Percentiles rank a stretch among this genome's conserved stretches.
Conservation (phyloP, 371 early-diverging fungal species). For the Zychaea mexicana region DNA sequence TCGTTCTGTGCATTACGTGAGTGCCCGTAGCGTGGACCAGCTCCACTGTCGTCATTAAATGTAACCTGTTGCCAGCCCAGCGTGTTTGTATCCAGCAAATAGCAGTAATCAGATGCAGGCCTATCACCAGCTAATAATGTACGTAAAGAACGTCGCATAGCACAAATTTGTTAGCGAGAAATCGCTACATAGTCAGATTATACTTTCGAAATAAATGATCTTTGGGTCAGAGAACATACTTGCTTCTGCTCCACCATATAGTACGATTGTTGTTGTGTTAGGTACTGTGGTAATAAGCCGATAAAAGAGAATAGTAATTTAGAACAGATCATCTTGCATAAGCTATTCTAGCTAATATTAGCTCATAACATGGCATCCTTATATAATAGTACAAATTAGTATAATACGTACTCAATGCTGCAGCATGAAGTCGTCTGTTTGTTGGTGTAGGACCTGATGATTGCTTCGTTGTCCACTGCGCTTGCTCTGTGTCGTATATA, state of each 20-base stretch:
- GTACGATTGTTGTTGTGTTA: background rate
- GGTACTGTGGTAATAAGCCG: too few relatives aligned
- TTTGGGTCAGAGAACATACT: too few relatives aligned
- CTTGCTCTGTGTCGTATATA: background rate
- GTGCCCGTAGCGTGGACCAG: constrained; percentile 15
- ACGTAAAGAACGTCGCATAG: too few relatives aligned
- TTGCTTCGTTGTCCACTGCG: background rate
- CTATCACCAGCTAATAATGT: background rate
- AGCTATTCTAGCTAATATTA: too few relatives aligned
- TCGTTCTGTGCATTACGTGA: too few relatives aligned
- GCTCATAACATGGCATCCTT: too few relatives aligned
- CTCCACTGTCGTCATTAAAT: constrained; percentile 6
- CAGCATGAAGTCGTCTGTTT: constrained; percentile 3
- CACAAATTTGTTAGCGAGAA: too few relatives aligned
- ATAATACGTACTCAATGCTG: constrained; percentile 2
- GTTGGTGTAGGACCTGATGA: background rate
- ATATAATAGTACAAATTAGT: too few relatives aligned
- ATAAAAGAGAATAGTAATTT: too few relatives aligned
- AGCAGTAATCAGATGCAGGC: constrained; percentile 8
- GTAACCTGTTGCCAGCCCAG: constrained; percentile 6
- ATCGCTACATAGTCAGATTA: too few relatives aligned
- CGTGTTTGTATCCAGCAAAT: constrained; percentile 14
- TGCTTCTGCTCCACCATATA: constrained; percentile 6
- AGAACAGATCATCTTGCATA: too few relatives aligned
- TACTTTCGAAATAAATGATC: too few relatives aligned